phyloP scores from a whole-genome alignment of 257 asterid genomes.

The Petunia secreta region DNA sequence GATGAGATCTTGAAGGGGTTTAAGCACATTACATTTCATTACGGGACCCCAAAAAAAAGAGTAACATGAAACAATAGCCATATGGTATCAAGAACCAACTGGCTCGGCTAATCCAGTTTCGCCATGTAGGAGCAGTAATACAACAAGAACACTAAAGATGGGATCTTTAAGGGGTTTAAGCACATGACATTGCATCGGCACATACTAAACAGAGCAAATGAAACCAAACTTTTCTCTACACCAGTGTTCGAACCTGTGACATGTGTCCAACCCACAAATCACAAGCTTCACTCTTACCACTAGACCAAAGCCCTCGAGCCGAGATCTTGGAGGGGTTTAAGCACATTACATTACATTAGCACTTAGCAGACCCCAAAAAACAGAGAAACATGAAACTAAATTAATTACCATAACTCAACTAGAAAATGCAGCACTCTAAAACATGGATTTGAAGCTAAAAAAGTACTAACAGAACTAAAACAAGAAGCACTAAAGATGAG shows the following conservation, averaged over 20 bases:
- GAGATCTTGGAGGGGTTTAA: not conserved
- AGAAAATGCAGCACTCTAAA: not conserved
- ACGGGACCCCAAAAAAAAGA: no score
- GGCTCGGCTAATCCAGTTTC: no score
- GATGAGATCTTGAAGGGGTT: constrained; percentile 49
- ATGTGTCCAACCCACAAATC: no score
- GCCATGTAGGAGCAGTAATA: not conserved
- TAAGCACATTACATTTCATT: no score
- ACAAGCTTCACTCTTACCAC: no score
- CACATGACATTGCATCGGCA: no score
- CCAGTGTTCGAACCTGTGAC: no score
- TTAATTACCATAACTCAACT: not conserved
- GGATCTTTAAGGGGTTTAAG: constrained; percentile 46
- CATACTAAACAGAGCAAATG: no score
- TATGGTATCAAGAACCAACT: no score
- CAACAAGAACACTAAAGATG: constrained; percentile 30
- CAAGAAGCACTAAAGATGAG: constrained; percentile 35
- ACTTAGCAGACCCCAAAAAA: not conserved
- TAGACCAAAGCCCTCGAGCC: not conserved
- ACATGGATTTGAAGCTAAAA: no score
- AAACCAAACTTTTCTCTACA: no score
- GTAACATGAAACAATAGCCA: no score
- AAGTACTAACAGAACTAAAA: not conserved
- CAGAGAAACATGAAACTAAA: not conserved
- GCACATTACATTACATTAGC: not conserved